Evolutionary conservation across 1,284 basidiomycete species (phyloP), one percentile per base, ranked within the genome.

Genomic region (Austroboletus novae-zelandiae): DNA sequence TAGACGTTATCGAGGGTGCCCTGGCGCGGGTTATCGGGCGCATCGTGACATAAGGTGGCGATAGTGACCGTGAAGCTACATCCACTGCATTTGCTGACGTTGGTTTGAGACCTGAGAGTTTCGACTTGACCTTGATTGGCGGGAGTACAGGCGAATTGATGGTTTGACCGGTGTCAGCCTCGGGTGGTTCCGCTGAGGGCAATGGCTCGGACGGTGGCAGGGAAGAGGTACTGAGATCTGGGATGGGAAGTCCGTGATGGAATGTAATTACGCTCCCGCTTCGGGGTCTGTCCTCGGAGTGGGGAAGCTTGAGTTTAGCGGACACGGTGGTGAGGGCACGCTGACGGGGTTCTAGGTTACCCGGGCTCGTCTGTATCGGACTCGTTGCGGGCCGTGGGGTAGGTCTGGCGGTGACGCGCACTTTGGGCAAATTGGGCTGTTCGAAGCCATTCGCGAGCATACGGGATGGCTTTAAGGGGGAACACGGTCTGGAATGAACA

Each of bases 91-190:
- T 57, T 17, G 47, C 45, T 41, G 61, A 47, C 40, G 74, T 73
- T 5, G 61, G 46, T 50, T 75, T 79, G 55, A 78, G 47, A 49
- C 69, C 59, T 5, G 78, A 71, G 30, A 85, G 70, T 56, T 80
- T 86, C 9, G 85, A 77, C 66, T 77, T 85, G 51, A 86, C 75
- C 57, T 65, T 41, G 71, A 65, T 14, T 64, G 65, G 23, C 60
- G 59, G 36, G 40, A 53, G 40, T 14, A 52, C 49, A 37, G 55
- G 61, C 11, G 52, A 53, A 3, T 48, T 40, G 4, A 42, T 47
- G 34, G 45, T 48, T 20, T 51, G 60, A 9, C 53, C 37, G 13
- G 11, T 29, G 47, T 56, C 55, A 14, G 48, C 15, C 15, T 45
- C 43, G 20, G 52, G 50, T 6, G 32, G 43, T 45, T 65, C 59